Evolutionary conservation across 2,329 filamentous ascomycete species (phyloP), one percentile per base, ranked within the genome.

Genomic region (Nemania serpens): DNA sequence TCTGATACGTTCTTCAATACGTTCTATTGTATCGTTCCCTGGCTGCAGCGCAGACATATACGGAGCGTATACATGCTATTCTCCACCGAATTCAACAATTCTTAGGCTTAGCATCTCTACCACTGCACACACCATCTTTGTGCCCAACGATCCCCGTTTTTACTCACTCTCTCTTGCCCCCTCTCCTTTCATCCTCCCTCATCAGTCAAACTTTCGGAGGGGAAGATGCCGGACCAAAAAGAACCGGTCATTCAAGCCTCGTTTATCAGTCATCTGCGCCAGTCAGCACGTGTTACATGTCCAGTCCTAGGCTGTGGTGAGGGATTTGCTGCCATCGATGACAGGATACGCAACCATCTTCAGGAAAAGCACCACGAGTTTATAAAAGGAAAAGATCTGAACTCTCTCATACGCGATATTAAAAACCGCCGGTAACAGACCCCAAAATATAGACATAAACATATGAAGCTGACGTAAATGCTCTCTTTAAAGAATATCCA

Each of bases 381-480:
- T 49, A 58, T 55, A 45, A 22, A 42, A 42, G 59, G 59, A 37
- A 59, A 63, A 52, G 59, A 65, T 58, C 15, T 65, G 10, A 29
- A 29, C 25, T 15, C 43, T 17, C 17, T 65, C 3, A 54, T 65
- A 25, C 57, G 57, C 1, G 53, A 63, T 37, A 39, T 65, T 1
- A 65, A 63, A 52, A 48, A 43, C 29, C 50, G 56, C 36, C 53
- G 63, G 63, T 65, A 65, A 39, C 15, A 13, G 15, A 3, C 36
- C 15, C 36, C 36, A 39, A 39, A 39, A 29, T 29, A 29, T 29
- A 29, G 25, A 29, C 25, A 7, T 7, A 3, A 10, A 10, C 5
- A 13, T 12, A 39, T 39, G 11, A 10, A 43, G 36, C 56, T 62
- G 49, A 61, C 52, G 55, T 37, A 18, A 50, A 15, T n/a, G 3